Base-by-base conservation (phyloP, 345 rosid genomes). In the Acer yangbiense region DNA sequence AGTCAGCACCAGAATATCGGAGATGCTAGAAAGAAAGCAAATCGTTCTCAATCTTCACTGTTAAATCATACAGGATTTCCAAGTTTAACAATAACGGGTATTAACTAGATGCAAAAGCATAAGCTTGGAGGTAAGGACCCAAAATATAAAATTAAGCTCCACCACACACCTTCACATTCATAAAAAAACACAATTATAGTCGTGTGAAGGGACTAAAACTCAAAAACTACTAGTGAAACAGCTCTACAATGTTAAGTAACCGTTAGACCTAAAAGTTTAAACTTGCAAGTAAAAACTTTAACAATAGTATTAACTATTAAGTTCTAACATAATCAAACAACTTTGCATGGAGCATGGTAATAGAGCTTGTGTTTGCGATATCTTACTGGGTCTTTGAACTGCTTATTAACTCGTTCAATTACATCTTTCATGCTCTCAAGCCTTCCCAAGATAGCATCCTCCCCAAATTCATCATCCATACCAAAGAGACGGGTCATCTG, bases 341-440 rank as follows among this genome's bases (percentile, higher is more conserved):
- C 64, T 60, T 60, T 60, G 64, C 10, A 60, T 7, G 27, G 13
- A 20, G 64, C 10, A 60, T 7, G 27, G 13, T 20, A 60, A 21
- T n/a, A 55, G 55, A 73, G 43, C 63, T 46, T 58, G 29, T 6
- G 68, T 75, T 72, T 21, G 52, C 27, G 41, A 73, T 73, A 35
- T 75, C 90, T 80, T 92, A 96, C 98, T 2, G 99, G 99, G 85
- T 96, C 95, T 83, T 90, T 94, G 84, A 97, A 97, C 78, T 97
- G 99, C 84, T 79, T 90, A 81, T 97, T 94, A 46, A 97, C 99
- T 89, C 92, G 94, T 82, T 94, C 98, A 74, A 97, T 97, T 70
- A 97, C 97, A 76, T 93, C 97, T 84, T 97, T 97, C 98, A 97
- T 89, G 74, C 98, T 92, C 88, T 97, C 99, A 6, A 97, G 98